Percentiles rank a stretch among this genome's conserved stretches.
These are phyloP conservation scores for Mercurialis annua DNA, from an alignment of 345 rosid species.

Conservation along the genomic window DNA sequence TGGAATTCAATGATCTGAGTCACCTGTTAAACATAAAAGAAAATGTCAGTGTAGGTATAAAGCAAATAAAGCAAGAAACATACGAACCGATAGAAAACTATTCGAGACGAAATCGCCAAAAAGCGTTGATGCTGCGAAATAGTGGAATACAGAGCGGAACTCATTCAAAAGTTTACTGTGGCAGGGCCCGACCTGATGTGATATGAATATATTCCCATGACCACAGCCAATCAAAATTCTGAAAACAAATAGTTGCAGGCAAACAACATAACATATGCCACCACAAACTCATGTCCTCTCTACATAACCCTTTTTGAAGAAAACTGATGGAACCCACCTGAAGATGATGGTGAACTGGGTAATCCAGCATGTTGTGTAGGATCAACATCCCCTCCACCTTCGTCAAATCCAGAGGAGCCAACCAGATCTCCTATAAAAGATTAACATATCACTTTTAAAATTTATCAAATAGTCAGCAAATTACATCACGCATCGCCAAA, in stretches of 20 bases:
- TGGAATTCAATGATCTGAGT: slow-evolving; percentile 32
- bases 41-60: slow-evolving; percentile 55
- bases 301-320: slow-evolving; percentile 82
- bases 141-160: slow-evolving; percentile 55
- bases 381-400: slow-evolving; percentile 49
- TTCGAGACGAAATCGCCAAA: slow-evolving; percentile 67
- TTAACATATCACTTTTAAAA: too few relatives aligned
- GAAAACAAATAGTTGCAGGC: slow-evolving; percentile 53
- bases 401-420: slow-evolving; percentile 71
- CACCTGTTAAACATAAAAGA: slow-evolving; percentile 67
- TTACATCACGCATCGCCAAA: neutral
- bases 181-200: slow-evolving; percentile 67
- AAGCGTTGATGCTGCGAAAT: slow-evolving; percentile 56
- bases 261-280: slow-evolving; percentile 60
- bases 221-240: slow-evolving; percentile 71
- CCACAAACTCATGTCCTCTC: slow-evolving; percentile 69
- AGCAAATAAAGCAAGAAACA: slow-evolving; percentile 79
- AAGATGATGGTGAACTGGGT: slow-evolving; percentile 96
- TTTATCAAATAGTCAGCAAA: neutral
- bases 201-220: slow-evolving; percentile 61
- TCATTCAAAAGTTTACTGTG: slow-evolving; percentile 62
- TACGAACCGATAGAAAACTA: slow-evolving; percentile 79
- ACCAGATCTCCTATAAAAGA: slow-evolving; percentile 68
- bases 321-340: slow-evolving; percentile 99
- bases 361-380: slow-evolving; percentile 58